Conservation (phyloP, 2,329 filamentous ascomycete genomes). For the Neofusicoccum laricinum region DNA sequence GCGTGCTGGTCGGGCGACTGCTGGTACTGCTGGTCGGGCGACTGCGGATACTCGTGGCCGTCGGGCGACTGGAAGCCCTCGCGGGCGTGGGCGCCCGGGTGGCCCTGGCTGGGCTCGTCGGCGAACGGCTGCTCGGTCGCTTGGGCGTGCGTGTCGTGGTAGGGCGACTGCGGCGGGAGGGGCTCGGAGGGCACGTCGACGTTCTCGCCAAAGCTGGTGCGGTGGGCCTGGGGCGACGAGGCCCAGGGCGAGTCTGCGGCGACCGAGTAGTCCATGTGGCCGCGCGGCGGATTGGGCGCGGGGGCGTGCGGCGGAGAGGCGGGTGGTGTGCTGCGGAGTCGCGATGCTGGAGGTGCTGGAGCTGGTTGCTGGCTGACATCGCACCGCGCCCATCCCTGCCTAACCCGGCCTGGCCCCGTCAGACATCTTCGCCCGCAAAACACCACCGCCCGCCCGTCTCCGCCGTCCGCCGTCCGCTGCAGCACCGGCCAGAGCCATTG, state of each 20-base stretch:
- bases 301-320: background rate
- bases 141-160: conserved; percentile 24
- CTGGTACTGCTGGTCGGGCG: conserved; percentile 33
- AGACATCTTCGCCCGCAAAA: background rate
- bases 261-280: conserved; percentile 63
- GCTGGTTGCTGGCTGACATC: background rate
- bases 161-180: conserved; percentile 40
- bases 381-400: conserved; percentile 7
- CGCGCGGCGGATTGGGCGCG: background rate
- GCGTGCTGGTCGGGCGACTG: conserved; percentile 32
- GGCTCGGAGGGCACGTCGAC: conserved; percentile 40
- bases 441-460: too few relatives aligned
- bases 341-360: conserved; percentile 1
- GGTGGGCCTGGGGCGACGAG: conserved; percentile 54
- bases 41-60: conserved; percentile 30
- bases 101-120: conserved; percentile 9
- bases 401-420: conserved; percentile 1
- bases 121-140: conserved; percentile 15
- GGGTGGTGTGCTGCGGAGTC: background rate
- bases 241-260: conserved; percentile 62
- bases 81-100: background rate
- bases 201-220: conserved; percentile 45
- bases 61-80: conserved; percentile 22
- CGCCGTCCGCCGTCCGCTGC: background rate
- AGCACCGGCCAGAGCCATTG: background rate